A percentile compares a stretch with the other conserved stretches of the same genome.
phyloP scores from a whole-genome alignment of 257 asterid species.

The Lithospermum erythrorhizon region DNA sequence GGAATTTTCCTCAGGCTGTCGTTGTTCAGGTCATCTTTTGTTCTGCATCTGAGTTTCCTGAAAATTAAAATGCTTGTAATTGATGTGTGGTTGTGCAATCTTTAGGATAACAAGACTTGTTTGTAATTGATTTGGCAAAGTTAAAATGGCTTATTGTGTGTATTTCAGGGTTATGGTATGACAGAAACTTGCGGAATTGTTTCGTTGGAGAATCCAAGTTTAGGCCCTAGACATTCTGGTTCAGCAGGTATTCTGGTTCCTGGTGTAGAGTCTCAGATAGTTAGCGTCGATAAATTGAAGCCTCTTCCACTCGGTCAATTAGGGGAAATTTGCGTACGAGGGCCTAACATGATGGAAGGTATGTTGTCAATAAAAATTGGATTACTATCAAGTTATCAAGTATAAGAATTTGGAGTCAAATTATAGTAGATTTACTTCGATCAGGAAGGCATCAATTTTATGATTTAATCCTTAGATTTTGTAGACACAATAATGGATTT shows the following conservation, averaged over 20 bases:
- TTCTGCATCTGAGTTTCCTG: neutral
- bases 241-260: slow-evolving; percentile 66
- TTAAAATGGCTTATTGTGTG: slow-evolving; percentile 9
- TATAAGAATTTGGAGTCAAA: neutral
- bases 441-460: neutral
- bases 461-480: neutral
- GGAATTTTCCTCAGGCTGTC: slow-evolving; percentile 61
- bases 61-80: no score
- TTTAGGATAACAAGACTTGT: neutral
- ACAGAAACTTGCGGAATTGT: slow-evolving; percentile 82
- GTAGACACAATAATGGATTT: neutral
- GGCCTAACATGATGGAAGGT: slow-evolving; percentile 93
- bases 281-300: slow-evolving; percentile 52
- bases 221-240: slow-evolving; percentile 71
- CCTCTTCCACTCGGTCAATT: slow-evolving; percentile 70
- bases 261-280: slow-evolving; percentile 69
- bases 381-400: slow-evolving; percentile 6
- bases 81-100: neutral
- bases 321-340: slow-evolving; percentile 96
- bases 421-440: neutral
- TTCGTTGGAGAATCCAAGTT: slow-evolving; percentile 40
- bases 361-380: neutral
- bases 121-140: slow-evolving; percentile 1
- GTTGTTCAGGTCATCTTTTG: slow-evolving; percentile 46
- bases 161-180: slow-evolving; percentile 88